A percentile compares a stretch with the other conserved stretches of the same genome.
These are phyloP conservation scores for Physcomitrellopsis africana DNA, from an alignment of 225 moss, liverwort and hornwort species.

Conservation along the genomic window DNA sequence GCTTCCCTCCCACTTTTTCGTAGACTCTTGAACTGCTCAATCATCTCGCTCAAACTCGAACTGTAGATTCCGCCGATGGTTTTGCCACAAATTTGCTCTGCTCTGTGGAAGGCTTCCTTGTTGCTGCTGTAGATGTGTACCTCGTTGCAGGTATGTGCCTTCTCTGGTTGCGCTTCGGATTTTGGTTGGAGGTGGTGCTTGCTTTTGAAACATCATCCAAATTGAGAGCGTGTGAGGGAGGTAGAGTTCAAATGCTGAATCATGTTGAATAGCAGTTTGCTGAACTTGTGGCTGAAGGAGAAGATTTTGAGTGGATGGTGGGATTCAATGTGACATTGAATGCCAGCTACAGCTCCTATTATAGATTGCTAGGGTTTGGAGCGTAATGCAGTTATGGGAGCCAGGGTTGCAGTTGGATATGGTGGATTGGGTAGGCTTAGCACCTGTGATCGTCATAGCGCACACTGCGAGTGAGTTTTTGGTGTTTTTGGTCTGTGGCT, in stretches of 20 bases:
- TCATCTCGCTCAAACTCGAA: background rate
- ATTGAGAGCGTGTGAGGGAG: background rate
- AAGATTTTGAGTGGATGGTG: background rate
- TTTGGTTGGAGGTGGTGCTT: constrained; percentile 2
- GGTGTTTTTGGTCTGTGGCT: constrained; percentile 6
- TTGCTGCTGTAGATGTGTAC: background rate
- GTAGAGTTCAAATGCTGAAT: background rate
- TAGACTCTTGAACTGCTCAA: constrained; percentile 11
- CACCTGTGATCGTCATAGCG: background rate
- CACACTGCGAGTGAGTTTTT: constrained; percentile 7
- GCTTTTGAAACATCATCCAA: background rate
- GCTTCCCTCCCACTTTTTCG: background rate
- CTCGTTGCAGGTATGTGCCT: constrained; percentile 4
- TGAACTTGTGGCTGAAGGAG: background rate
- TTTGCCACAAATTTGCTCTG: background rate
- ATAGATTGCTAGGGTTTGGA: background rate
- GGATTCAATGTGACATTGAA: background rate
- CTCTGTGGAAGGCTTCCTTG: background rate
- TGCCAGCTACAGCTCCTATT: background rate
- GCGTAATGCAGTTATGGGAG: background rate
- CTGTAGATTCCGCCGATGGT: background rate
- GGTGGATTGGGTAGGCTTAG: background rate
- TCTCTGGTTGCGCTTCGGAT: background rate
- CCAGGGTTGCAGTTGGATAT: constrained; percentile 18
- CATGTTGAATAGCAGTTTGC: background rate